Evolutionary conservation across 805 yeast genomes (phyloP).

Genomic region (Metschnikowia matae): DNA sequence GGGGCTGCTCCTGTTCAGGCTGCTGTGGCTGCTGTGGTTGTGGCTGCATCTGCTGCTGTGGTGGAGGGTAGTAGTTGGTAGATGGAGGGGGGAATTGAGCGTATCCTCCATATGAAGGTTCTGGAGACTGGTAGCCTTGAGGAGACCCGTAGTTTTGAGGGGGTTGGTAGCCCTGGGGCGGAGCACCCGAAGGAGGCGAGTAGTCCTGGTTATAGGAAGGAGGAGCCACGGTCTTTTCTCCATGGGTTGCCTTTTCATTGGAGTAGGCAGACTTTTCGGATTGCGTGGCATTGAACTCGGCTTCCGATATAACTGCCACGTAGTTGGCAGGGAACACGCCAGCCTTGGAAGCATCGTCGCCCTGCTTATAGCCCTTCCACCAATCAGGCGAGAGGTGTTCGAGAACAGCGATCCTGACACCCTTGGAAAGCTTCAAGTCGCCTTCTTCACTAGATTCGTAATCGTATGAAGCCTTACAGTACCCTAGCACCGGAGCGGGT

Average conservation of each 20-base stretch:
- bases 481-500: conserved; percentile 24
- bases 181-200: background rate
- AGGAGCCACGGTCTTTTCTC: background rate
- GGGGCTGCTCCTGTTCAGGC: conserved; percentile 20
- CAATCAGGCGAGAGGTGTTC: conserved; percentile 81
- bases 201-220: conserved; percentile 3
- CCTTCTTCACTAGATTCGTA: conserved; percentile 71
- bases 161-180: conserved; percentile 1
- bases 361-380: conserved; percentile 71
- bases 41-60: conserved; percentile 13
- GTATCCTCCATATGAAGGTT: conserved; percentile 33
- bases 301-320: conserved; percentile 45
- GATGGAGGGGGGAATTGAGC: conserved; percentile 52
- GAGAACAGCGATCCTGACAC: conserved; percentile 63
- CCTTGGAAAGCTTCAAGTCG: conserved; percentile 62
- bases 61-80: conserved; percentile 41
- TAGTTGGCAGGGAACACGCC: conserved; percentile 94
- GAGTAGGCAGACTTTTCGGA: conserved; percentile 16
- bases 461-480: conserved; percentile 66
- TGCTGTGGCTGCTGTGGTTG: conserved; percentile 16
- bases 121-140: conserved; percentile 18
- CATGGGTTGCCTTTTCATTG: background rate
- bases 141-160: conserved; percentile 3
- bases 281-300: conserved; percentile 26
- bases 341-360: conserved; percentile 37